These are phyloP conservation scores for Vaccinium darrowii DNA, from an alignment of 148 eudicot genomes.

Conservation along the genomic window DNA sequence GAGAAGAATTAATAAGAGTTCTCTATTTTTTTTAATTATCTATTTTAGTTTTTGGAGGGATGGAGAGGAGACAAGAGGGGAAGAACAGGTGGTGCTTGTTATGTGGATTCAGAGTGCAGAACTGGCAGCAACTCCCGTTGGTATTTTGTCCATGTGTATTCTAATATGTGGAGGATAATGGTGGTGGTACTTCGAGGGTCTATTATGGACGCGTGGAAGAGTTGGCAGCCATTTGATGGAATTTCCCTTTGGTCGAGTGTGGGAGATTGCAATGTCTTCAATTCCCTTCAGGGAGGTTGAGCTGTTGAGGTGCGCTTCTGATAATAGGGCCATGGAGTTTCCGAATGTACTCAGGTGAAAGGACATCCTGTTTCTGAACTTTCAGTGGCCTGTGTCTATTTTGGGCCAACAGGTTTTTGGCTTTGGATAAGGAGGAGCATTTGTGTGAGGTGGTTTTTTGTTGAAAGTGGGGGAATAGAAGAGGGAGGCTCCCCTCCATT, in stretches of 20 bases:
- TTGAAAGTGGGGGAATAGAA: not conserved
- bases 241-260: not conserved
- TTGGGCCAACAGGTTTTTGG: not conserved
- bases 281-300: not conserved
- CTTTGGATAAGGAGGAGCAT: not conserved
- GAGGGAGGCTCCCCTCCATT: slow-evolving; percentile 4
- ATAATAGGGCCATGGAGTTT: slow-evolving; percentile 8
- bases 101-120: not conserved
- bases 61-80: not conserved
- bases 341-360: not conserved
- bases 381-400: not conserved
- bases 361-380: not conserved
- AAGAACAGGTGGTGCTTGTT: not conserved
- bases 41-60: not conserved
- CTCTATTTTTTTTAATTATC: not conserved
- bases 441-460: not conserved
- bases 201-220: not conserved
- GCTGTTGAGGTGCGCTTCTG: not conserved
- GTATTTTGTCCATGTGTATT: not conserved
- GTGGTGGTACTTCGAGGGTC: not conserved
- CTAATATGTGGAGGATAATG: not conserved
- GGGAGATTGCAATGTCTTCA: slow-evolving; percentile 4
- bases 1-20: not conserved
- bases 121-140: not conserved
- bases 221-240: not conserved